Percentiles rank a stretch among this genome's conserved stretches.
phyloP scores from a whole-genome alignment of 208 protist species.

The Leishmania martiniquensis region DNA sequence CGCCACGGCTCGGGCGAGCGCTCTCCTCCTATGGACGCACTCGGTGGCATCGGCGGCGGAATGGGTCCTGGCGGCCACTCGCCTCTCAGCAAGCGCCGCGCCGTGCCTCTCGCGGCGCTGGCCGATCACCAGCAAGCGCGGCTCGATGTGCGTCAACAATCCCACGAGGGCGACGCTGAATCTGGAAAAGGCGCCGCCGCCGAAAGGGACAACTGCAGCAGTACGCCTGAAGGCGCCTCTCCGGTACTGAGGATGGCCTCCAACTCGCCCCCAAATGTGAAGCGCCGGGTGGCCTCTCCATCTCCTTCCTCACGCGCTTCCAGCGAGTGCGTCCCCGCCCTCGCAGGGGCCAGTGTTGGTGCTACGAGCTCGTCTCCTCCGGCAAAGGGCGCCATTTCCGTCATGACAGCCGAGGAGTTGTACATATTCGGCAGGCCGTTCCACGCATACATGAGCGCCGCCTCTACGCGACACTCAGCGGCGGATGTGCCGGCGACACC shows the following conservation, averaged over 20 bases:
- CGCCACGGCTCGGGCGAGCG: constrained; percentile 24
- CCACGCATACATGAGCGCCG: constrained; percentile 35
- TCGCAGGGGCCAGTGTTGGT: background rate
- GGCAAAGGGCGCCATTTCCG: constrained; percentile 10
- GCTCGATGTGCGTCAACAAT: constrained; percentile 24
- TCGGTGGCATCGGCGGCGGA: constrained; percentile 3
- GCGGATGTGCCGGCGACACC: background rate
- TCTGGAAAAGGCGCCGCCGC: background rate
- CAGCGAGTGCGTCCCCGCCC: background rate
- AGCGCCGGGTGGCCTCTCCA: background rate
- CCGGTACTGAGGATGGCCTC: background rate
- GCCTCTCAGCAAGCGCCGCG: constrained; percentile 21
- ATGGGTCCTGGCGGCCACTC: constrained; percentile 11
- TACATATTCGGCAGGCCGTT: constrained; percentile 52
- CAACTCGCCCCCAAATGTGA: background rate
- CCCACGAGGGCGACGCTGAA: constrained; percentile 7
- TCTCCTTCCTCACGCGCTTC: background rate
- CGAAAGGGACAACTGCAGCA: background rate
- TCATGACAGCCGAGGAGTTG: constrained; percentile 37
- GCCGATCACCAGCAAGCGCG: constrained; percentile 66
- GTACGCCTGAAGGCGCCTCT: background rate
- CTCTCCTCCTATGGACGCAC: constrained; percentile 24
- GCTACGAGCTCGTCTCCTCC: background rate
- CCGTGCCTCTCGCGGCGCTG: constrained; percentile 54
- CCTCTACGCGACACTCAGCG: constrained; percentile 6